Evolutionary conservation across 169 alveolate species (phyloP).

Genomic region (Plasmodium vinckei): DNA sequence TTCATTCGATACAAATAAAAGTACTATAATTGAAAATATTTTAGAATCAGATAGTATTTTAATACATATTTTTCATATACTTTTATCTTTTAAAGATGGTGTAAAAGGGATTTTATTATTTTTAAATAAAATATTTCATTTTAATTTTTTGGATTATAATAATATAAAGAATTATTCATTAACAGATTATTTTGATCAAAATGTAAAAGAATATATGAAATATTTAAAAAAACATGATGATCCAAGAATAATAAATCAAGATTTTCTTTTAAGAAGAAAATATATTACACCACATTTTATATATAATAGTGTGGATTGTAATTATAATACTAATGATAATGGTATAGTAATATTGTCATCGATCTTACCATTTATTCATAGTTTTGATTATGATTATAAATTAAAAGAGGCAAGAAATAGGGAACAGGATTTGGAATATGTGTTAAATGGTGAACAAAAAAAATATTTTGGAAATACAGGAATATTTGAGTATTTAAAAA

Average conservation of each 20-base stretch:
- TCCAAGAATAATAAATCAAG: constrained; percentile 13
- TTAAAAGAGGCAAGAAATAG: constrained; percentile 33
- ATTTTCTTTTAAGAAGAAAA: constrained; percentile 54
- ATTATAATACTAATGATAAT: constrained; percentile 68
- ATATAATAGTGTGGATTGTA: constrained; percentile 68
- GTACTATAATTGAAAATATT: constrained; percentile 42
- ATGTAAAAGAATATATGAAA: constrained; percentile 65
- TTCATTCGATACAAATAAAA: constrained; percentile 37
- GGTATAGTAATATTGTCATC: constrained; percentile 69
- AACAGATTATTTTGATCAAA: constrained; percentile 52
- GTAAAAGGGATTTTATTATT: constrained; percentile 21
- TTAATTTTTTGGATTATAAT: constrained; percentile 64
- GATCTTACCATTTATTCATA: constrained; percentile 58
- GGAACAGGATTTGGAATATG: constrained; percentile 46
- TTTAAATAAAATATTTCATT: constrained; percentile 72
- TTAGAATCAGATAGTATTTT: constrained; percentile 43
- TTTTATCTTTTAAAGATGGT: constrained; percentile 45
- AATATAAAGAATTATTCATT: constrained; percentile 53
- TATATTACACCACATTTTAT: constrained; percentile 49
- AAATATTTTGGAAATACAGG: constrained; percentile 8
- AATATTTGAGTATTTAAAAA: constrained; percentile 12
- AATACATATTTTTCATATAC: constrained; percentile 11
- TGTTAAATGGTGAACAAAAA: constrained; percentile 34
- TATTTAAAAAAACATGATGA: constrained; percentile 64
- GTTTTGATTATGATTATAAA: constrained; percentile 63